A percentile compares a stretch with the other conserved stretches of the same genome.
Conservation (phyloP, 768 basidiomycete genomes). For the Filobasidium wieringae region DNA sequence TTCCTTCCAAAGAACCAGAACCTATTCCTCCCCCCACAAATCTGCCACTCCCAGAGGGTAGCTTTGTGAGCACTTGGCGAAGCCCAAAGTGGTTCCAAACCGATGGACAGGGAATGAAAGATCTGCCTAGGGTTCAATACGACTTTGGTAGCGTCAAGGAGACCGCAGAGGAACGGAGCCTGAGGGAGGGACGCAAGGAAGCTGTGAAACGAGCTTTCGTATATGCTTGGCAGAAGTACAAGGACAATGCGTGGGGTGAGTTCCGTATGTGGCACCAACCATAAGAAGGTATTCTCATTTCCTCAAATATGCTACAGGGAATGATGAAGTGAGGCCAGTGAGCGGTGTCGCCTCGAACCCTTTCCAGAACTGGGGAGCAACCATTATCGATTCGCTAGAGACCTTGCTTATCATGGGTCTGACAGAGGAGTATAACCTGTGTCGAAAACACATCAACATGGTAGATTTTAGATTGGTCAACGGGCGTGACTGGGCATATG, state of each 20-base stretch:
- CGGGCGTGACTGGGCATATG: slow-evolving; percentile 29
- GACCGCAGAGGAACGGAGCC: slow-evolving; percentile 13
- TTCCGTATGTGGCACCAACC: no score
- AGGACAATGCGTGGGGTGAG: slow-evolving; percentile 37
- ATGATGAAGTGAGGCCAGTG: slow-evolving; percentile 35
- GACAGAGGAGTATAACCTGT: slow-evolving; percentile 33
- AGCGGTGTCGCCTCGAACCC: slow-evolving; percentile 26
- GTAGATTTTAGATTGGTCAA: slow-evolving; percentile 33
- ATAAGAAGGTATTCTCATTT: background rate
- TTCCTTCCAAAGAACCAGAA: background rate
- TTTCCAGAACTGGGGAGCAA: slow-evolving; percentile 37
- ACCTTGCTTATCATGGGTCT: slow-evolving; percentile 36
- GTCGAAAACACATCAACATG: slow-evolving; percentile 33
- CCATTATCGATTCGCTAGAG: slow-evolving; percentile 36
- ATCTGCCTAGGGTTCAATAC: slow-evolving; percentile 24
- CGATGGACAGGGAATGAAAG: slow-evolving; percentile 16
- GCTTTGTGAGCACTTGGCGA: slow-evolving; percentile 8
- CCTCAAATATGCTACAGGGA: slow-evolving; percentile 14
- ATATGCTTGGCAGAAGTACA: slow-evolving; percentile 37
- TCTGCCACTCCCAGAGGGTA: background rate
- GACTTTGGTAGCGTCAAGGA: slow-evolving; percentile 17
- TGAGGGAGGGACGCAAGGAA: slow-evolving; percentile 28
- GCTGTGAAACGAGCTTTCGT: slow-evolving; percentile 35
- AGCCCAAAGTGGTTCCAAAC: slow-evolving; percentile 12
- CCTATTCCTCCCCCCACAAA: background rate